Percentiles rank a stretch among this genome's conserved stretches.
Conservation (phyloP, 257 asterid species). For the Solanum medicagineum region DNA sequence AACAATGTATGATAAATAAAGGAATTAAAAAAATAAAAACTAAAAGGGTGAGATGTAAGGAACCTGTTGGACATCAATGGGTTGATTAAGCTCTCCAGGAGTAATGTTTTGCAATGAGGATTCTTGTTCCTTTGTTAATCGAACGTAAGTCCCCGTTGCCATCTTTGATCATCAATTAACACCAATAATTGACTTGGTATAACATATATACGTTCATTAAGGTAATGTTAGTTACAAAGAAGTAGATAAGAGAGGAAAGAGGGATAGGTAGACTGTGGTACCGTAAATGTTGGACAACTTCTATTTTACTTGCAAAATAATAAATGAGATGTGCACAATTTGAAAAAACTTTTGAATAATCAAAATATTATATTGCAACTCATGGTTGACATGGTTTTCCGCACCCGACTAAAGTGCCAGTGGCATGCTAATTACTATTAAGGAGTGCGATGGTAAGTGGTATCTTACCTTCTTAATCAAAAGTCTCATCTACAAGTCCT, state of each 20-base stretch:
- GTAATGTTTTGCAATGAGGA: constrained; percentile 32
- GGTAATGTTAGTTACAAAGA: not conserved
- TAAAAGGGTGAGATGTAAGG: not conserved
- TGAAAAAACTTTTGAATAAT: not conserved
- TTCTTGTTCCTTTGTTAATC: constrained; percentile 45
- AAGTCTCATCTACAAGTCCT: not conserved
- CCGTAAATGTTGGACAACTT: not conserved
- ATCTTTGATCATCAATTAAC: constrained; percentile 13
- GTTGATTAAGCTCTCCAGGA: constrained; percentile 75
- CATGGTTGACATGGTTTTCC: not conserved
- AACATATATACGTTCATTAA: not conserved
- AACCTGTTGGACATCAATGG: constrained; percentile 60
- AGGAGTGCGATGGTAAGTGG: not conserved
- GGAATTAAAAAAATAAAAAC: not conserved
- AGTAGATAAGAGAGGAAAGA: not conserved
- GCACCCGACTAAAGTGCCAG: not conserved
- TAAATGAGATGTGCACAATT: too few species aligned
- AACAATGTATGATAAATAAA: not conserved
- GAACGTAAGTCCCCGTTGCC: constrained; percentile 55
- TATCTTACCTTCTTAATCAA: not conserved
- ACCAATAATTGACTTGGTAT: not conserved
- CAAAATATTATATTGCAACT: not conserved
- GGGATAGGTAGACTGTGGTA: not conserved
- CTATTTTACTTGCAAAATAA: not conserved
- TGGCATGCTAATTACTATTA: not conserved